Evolutionary conservation across 306 rosid species (phyloP).

Genomic region (Trifolium fragiferum): DNA sequence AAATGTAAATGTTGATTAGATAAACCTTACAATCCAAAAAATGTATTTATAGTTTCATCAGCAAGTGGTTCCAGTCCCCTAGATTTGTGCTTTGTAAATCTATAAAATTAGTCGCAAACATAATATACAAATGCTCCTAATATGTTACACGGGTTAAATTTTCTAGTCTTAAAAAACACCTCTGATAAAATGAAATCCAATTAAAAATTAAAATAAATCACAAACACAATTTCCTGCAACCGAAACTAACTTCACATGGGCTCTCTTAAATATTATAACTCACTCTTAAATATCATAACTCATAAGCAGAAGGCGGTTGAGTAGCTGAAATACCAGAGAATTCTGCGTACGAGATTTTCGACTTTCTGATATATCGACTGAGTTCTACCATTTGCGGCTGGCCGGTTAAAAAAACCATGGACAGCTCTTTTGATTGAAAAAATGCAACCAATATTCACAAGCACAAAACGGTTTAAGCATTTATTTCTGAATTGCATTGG

Average conservation of each 20-base stretch:
- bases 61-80: conserved; percentile 25
- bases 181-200: conserved; percentile 44
- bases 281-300: conserved; percentile 30
- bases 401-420: conserved; percentile 24
- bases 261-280: conserved; percentile 38
- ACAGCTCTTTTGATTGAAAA: conserved; percentile 35
- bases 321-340: conserved; percentile 35
- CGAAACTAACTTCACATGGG: conserved; percentile 42
- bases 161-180: conserved; percentile 22
- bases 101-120: conserved; percentile 29
- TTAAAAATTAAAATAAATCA: conserved; percentile 46
- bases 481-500: conserved; percentile 96
- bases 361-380: conserved; percentile 23
- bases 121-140: conserved; percentile 41
- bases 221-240: conserved; percentile 34
- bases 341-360: conserved; percentile 27
- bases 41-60: conserved; percentile 14
- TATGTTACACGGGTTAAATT: neutral
- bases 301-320: conserved; percentile 37
- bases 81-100: conserved; percentile 32
- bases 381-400: conserved; percentile 19
- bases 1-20: neutral
- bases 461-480: conserved; percentile 57
- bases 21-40: neutral
- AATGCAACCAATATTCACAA: conserved; percentile 26